Percentiles rank a stretch among this genome's conserved stretches.
These are phyloP conservation scores for Penicillium dipodomyicola DNA, from an alignment of 495 filamentous ascomycete species.

Conservation along the genomic window DNA sequence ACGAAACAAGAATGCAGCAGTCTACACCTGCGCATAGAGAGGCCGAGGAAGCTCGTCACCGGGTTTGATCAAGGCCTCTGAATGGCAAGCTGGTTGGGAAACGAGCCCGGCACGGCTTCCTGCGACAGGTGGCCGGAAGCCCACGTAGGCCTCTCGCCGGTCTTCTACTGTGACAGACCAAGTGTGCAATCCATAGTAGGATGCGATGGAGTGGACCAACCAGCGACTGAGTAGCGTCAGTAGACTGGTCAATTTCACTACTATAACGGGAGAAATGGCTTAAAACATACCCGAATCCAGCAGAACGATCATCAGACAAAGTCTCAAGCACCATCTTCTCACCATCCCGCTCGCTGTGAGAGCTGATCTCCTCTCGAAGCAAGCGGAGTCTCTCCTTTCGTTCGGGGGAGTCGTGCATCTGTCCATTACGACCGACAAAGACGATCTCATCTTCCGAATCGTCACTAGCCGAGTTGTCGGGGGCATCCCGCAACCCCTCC, in stretches of 20 bases:
- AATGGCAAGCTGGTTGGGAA: slow-evolving; percentile 27
- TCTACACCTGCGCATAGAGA: slow-evolving; percentile 59
- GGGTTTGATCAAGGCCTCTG: slow-evolving; percentile 35
- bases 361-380: slow-evolving; percentile 42
- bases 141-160: slow-evolving; percentile 86
- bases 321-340: slow-evolving; percentile 80
- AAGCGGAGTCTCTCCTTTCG: slow-evolving; percentile 32
- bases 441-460: slow-evolving; percentile 87
- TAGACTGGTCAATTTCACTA: background rate
- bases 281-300: slow-evolving; percentile 73
- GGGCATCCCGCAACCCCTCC: slow-evolving; percentile 49
- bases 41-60: slow-evolving; percentile 56
- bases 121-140: slow-evolving; percentile 51
- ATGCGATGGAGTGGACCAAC: slow-evolving; percentile 88
- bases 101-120: slow-evolving; percentile 31
- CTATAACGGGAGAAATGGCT: background rate
- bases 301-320: slow-evolving; percentile 66
- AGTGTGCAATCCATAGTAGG: slow-evolving; percentile 87
- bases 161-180: slow-evolving; percentile 76
- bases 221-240: slow-evolving; percentile 60
- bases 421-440: slow-evolving; percentile 77
- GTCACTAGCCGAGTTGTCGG: slow-evolving; percentile 53
- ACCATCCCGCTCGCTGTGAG: slow-evolving; percentile 49
- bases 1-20: background rate
- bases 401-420: slow-evolving; percentile 62